A percentile compares a stretch with the other conserved stretches of the same genome.
Conservation (phyloP, 495 filamentous ascomycete species). For the Xylaria sp. region DNA sequence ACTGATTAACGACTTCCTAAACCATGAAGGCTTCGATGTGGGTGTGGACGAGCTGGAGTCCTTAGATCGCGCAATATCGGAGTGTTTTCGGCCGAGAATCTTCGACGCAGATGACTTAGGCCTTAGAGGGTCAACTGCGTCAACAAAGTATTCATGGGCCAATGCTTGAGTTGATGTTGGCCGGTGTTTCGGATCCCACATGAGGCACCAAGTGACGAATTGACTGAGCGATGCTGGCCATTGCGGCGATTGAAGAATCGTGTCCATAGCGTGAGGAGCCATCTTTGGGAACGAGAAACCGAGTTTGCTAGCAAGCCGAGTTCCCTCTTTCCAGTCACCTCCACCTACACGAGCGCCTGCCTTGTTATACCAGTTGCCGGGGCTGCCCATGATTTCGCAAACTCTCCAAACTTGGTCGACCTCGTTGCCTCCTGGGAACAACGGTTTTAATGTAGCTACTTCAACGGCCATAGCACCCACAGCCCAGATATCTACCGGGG, state of each 20-base stretch:
- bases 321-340: slow-evolving; percentile 97
- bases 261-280: slow-evolving; percentile 97
- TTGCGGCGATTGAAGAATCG: slow-evolving; percentile 84
- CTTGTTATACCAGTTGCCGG: slow-evolving; percentile 97
- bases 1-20: slow-evolving; percentile 88
- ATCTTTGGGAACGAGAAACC: slow-evolving; percentile 99
- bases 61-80: slow-evolving; percentile 73
- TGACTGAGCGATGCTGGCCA: slow-evolving; percentile 89
- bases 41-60: slow-evolving; percentile 70
- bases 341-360: slow-evolving; percentile 85
- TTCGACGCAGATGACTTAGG: slow-evolving; percentile 90
- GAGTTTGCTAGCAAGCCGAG: slow-evolving; percentile 88
- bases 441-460: slow-evolving; percentile 93
- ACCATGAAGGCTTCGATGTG: slow-evolving; percentile 92
- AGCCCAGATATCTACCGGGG: slow-evolving; percentile 98
- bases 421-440: slow-evolving; percentile 98
- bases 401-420: slow-evolving; percentile 99
- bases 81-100: slow-evolving; percentile 85
- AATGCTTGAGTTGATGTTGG: slow-evolving; percentile 95
- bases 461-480: slow-evolving; percentile 99
- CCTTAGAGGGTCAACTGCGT: slow-evolving; percentile 90
- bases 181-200: slow-evolving; percentile 97
- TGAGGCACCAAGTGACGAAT: slow-evolving; percentile 98
- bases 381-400: slow-evolving; percentile 99
- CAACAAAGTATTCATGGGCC: slow-evolving; percentile 93